Evolutionary conservation across 2,329 filamentous ascomycete genomes (phyloP).

Genomic region (Penicillium vulpinum): DNA sequence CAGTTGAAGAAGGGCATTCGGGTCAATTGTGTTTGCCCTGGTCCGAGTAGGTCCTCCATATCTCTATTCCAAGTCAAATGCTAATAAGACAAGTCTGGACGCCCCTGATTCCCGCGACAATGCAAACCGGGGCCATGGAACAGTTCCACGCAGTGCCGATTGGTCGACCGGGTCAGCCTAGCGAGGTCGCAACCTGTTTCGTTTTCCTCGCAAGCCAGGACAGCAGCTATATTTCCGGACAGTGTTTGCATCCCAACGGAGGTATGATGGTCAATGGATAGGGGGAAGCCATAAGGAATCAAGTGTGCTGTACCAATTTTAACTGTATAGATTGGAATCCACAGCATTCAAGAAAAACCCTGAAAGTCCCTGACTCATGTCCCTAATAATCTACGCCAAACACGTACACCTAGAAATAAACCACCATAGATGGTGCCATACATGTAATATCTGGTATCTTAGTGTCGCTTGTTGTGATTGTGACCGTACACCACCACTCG

Average conservation of each 20-base stretch:
- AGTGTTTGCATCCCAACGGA: constrained; percentile 67
- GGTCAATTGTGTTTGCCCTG: constrained; percentile 74
- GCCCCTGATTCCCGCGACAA: constrained; percentile 71
- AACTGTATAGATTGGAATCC: neutral
- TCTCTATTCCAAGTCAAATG: neutral
- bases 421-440: neutral
- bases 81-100: constrained; percentile 61
- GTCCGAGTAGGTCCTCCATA: constrained; percentile 52
- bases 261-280: constrained; percentile 56
- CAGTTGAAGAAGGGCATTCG: constrained; percentile 70
- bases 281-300: neutral
- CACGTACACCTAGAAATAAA: neutral
- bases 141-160: constrained; percentile 71
- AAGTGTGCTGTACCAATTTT: neutral
- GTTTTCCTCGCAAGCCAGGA: constrained; percentile 77
- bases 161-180: constrained; percentile 75
- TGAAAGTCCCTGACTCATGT: neutral
- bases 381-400: neutral
- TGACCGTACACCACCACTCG: neutral
- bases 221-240: constrained; percentile 72
- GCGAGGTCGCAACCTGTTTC: constrained; percentile 77
- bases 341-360: neutral
- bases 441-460: constrained; percentile 3
- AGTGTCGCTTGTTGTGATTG: constrained; percentile 1
- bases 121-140: constrained; percentile 69